A percentile compares a stretch with the other conserved stretches of the same genome.
Evolutionary conservation across 805 yeast genomes (phyloP).

Genomic region (Metschnikowia orientalis): DNA sequence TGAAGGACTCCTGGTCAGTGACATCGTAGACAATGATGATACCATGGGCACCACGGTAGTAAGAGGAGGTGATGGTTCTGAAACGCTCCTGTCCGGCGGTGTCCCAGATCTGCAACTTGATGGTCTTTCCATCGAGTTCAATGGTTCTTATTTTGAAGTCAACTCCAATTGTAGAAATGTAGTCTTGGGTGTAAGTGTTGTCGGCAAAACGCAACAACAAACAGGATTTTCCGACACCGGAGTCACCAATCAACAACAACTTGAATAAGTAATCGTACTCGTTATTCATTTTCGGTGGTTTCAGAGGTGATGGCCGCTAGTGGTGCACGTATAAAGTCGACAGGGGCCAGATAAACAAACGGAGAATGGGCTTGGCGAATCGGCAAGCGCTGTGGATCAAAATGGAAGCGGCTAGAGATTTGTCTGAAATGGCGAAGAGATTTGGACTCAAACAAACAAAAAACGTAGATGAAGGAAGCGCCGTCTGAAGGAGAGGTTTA

Average conservation of each 20-base stretch:
- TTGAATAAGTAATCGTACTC: conserved; percentile 98
- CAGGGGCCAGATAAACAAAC: background rate
- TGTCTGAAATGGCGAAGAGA: no score
- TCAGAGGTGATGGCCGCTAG: background rate
- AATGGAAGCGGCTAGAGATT: conserved; percentile 5
- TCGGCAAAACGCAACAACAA: conserved; percentile 92
- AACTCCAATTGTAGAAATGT: conserved; percentile 96
- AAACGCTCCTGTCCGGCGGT: conserved; percentile 99
- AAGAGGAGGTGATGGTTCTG: conserved; percentile 94
- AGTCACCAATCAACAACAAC: conserved; percentile 91
- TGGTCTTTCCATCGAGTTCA: conserved; percentile 94
- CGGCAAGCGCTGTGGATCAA: background rate
- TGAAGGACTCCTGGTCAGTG: conserved; percentile 93
- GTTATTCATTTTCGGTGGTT: conserved; percentile 58
- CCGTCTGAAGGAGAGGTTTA: no score
- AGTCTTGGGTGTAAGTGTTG: conserved; percentile 94
- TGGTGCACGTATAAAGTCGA: background rate
- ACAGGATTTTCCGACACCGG: conserved; percentile 98
- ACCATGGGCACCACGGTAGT: conserved; percentile 98
- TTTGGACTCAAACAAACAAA: no score
- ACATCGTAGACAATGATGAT: conserved; percentile 97
- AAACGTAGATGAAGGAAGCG: no score
- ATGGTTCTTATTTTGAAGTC: conserved; percentile 88
- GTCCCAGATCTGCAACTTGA: conserved; percentile 98
- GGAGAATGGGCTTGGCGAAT: background rate